These are phyloP conservation scores for Paraphaeosphaeria sporulosa DNA, from an alignment of 2,329 filamentous ascomycete species.

Conservation along the genomic window DNA sequence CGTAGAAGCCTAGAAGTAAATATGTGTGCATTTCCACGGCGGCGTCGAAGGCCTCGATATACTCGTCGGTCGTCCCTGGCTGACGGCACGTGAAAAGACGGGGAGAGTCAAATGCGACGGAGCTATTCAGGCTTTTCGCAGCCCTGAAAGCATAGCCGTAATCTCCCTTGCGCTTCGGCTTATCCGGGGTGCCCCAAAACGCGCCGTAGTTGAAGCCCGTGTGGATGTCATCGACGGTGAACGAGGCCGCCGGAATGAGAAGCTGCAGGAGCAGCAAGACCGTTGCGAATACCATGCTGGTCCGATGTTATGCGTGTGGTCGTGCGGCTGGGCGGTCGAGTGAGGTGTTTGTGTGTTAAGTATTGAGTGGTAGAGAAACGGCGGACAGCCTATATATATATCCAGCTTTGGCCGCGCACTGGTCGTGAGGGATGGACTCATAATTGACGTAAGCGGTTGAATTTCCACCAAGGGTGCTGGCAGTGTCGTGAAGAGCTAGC, in stretches of 20 bases:
- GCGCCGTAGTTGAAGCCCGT: slow-evolving; percentile 41
- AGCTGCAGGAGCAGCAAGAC: slow-evolving; percentile 11
- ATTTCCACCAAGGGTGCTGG: background rate
- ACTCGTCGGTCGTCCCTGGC: slow-evolving; percentile 55
- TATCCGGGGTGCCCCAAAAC: slow-evolving; percentile 28
- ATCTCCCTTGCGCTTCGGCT: slow-evolving; percentile 31
- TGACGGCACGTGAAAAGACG: slow-evolving; percentile 73
- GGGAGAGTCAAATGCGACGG: slow-evolving; percentile 70
- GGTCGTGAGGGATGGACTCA: background rate
- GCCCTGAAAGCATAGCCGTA: slow-evolving; percentile 33
- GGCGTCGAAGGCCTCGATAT: slow-evolving; percentile 60
- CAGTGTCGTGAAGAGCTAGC: background rate
- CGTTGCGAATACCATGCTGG: slow-evolving; percentile 15
- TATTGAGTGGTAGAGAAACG: background rate
- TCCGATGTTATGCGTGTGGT: background rate
- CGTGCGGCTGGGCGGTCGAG: background rate
- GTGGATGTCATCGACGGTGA: slow-evolving; percentile 22
- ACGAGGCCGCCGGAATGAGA: slow-evolving; percentile 19
- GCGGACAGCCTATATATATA: background rate
- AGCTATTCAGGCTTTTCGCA: slow-evolving; percentile 29
- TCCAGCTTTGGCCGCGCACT: background rate
- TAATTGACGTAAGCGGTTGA: background rate
- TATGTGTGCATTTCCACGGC: slow-evolving; percentile 42
- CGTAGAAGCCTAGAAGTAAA: slow-evolving; percentile 43
- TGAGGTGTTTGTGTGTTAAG: background rate